Base-by-base conservation (phyloP, 2,329 filamentous ascomycete genomes). In the Ceratocystis variospora region DNA sequence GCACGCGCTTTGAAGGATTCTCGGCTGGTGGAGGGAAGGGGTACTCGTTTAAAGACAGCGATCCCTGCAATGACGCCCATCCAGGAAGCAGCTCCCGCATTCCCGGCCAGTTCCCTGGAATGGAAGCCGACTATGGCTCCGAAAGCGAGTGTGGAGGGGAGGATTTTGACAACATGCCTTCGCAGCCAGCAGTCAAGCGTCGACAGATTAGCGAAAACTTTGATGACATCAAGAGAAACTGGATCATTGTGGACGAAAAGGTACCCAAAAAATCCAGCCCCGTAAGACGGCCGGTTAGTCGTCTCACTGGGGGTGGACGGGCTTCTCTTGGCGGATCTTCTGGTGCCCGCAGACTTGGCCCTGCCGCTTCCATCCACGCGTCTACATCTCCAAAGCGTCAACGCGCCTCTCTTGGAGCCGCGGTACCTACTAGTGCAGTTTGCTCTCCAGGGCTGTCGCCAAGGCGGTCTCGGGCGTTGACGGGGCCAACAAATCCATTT, bases 21-120 rank as follows among this genome's bases (percentile, higher is more conserved):
- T 86, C 92, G 69, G 90, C 92, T 12, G 93, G 92, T 6, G 90
- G 88, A 2, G 93, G 92, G 7, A 80, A 79, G 68, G 85, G 84
- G 31, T 96, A 92, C 72, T 77, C 81, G 5, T 77, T 89, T 70
- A 73, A 78, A 22, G 72, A 61, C 69, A 50, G 17, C 25, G 64
- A 67, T n/a, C 25, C 48, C 31, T 64, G 55, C 37, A 15, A 28
- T 48, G 19, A 28, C 41, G 67, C 22, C 50, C 70, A 57, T 68
- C 69, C 17, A 68, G 70, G 37, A 69, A 67, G 46, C 62, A 62
- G 7, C 66, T 61, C 63, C 63, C 50, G 66, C 57, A 28, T 70
- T 57, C 62, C 66, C 33, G 50, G 69, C 33, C 61, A 68, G 44
- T 67, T 69, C 62, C 65, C 68, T 64, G 68, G 67, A 19, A 63